phyloP scores from a whole-genome alignment of 1,284 basidiomycete species.

The Bothia castanella region DNA sequence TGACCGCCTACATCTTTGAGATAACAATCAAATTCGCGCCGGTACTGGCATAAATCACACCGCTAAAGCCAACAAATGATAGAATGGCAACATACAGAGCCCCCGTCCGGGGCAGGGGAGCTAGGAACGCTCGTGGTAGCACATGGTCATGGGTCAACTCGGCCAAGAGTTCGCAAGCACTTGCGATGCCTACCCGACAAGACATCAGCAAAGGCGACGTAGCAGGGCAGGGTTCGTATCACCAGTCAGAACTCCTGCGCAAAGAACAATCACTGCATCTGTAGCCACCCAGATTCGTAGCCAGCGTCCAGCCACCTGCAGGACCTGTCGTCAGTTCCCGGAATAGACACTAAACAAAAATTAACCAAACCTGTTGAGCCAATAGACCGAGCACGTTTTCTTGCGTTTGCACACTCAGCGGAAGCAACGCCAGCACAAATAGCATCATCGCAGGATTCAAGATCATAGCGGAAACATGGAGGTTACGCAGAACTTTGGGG shows the following conservation, averaged over 20 bases:
- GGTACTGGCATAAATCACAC: constrained; percentile 56
- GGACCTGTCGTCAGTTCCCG: background rate
- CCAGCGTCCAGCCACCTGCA: constrained; percentile 54
- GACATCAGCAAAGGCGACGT: constrained; percentile 1
- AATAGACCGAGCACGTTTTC: constrained; percentile 60
- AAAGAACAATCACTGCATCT: constrained; percentile 64
- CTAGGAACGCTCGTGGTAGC: constrained; percentile 52
- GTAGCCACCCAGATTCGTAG: constrained; percentile 56
- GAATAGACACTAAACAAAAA: background rate
- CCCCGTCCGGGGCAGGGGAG: constrained; percentile 46
- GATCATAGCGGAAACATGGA: constrained; percentile 56
- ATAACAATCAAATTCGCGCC: constrained; percentile 50
- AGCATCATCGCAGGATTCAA: constrained; percentile 55
- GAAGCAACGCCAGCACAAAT: constrained; percentile 55
- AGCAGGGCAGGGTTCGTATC: background rate
- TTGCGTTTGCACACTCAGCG: constrained; percentile 46
- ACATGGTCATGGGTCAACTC: constrained; percentile 58
- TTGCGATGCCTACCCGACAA: constrained; percentile 45
- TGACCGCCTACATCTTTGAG: constrained; percentile 49
- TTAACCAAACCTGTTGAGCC: constrained; percentile 44
- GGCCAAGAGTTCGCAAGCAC: constrained; percentile 56
- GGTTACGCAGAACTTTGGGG: constrained; percentile 56
- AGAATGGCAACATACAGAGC: constrained; percentile 53
- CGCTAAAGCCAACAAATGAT: constrained; percentile 49
- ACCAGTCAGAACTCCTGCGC: constrained; percentile 68